Conservation (phyloP, 106 monocot genomes). For the Amphibolis antarctica region DNA sequence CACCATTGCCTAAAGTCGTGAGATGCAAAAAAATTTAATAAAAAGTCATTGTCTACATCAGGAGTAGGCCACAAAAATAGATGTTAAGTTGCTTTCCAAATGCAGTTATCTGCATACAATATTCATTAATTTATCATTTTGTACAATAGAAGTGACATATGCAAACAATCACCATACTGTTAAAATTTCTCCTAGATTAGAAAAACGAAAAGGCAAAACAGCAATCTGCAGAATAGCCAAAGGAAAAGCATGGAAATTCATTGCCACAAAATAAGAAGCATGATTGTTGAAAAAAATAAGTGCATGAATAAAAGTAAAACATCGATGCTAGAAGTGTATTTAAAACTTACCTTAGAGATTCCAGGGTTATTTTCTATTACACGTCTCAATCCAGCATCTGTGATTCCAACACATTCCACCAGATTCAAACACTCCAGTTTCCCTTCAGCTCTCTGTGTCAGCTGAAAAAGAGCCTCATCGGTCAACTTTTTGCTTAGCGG, state of each 20-base stretch:
- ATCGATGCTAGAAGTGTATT: background rate
- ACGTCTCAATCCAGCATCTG: slow-evolving; percentile 51
- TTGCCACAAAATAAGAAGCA: background rate
- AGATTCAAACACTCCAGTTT: slow-evolving; percentile 50
- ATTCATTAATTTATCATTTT: no score
- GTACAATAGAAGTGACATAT: no score
- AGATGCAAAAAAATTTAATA: no score
- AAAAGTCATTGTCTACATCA: no score
- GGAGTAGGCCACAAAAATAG: no score
- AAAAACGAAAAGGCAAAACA: background rate
- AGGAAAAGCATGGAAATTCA: background rate
- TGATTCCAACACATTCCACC: slow-evolving; percentile 43
- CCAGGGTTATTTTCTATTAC: slow-evolving; percentile 46
- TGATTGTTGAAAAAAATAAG: background rate
- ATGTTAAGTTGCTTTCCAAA: no score
- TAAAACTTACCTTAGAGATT: slow-evolving; percentile 42
- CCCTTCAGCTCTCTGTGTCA: slow-evolving; percentile 49
- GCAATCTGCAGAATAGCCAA: background rate
- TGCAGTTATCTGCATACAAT: no score
- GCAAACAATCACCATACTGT: background rate
- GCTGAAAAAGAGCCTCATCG: slow-evolving; percentile 46
- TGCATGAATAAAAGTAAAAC: background rate
- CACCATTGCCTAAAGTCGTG: no score
- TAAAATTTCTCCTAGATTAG: background rate
- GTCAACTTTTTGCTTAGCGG: slow-evolving; percentile 41